Percentiles rank a stretch among this genome's conserved stretches.
Conservation (phyloP, 768 basidiomycete species). For the Rubroboletus pulcherrimus region DNA sequence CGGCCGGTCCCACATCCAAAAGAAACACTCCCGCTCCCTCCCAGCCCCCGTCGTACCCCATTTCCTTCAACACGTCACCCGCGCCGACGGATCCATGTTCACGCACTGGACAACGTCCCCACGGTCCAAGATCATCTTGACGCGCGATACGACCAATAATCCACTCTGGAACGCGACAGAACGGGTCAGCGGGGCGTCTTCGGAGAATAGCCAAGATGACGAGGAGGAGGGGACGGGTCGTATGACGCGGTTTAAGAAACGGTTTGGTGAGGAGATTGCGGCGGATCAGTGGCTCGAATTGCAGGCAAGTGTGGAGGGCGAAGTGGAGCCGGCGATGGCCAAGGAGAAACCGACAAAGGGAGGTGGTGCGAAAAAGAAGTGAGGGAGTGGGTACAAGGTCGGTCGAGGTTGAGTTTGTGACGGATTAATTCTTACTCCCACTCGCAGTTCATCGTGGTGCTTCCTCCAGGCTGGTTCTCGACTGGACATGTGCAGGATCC, state of each 20-base stretch:
- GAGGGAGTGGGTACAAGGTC: background rate
- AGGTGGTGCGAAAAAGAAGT: slow-evolving; percentile 19
- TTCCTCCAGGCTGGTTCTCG: background rate
- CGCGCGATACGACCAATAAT: slow-evolving; percentile 86
- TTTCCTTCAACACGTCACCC: slow-evolving; percentile 80
- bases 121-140: slow-evolving; percentile 67
- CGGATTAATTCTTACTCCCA: background rate
- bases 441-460: background rate
- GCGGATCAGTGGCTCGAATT: slow-evolving; percentile 29
- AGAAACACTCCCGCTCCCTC: slow-evolving; percentile 59
- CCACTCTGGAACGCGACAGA: slow-evolving; percentile 78
- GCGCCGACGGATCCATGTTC: slow-evolving; percentile 86
- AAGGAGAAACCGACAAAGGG: slow-evolving; percentile 19
- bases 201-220: slow-evolving; percentile 50
- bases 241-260: slow-evolving; percentile 74
- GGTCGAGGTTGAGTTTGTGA: background rate
- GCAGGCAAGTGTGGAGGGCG: slow-evolving; percentile 25
- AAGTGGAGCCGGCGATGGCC: slow-evolving; percentile 25
- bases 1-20: slow-evolving; percentile 80
- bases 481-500: background rate
- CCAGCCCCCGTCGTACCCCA: slow-evolving; percentile 84
- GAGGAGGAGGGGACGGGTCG: slow-evolving; percentile 72
- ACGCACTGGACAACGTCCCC: slow-evolving; percentile 89
- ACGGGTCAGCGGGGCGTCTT: slow-evolving; percentile 44
- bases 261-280: slow-evolving; percentile 55